Conservation (phyloP, 108 stramenopile species). For the Licmophora abbreviata region DNA sequence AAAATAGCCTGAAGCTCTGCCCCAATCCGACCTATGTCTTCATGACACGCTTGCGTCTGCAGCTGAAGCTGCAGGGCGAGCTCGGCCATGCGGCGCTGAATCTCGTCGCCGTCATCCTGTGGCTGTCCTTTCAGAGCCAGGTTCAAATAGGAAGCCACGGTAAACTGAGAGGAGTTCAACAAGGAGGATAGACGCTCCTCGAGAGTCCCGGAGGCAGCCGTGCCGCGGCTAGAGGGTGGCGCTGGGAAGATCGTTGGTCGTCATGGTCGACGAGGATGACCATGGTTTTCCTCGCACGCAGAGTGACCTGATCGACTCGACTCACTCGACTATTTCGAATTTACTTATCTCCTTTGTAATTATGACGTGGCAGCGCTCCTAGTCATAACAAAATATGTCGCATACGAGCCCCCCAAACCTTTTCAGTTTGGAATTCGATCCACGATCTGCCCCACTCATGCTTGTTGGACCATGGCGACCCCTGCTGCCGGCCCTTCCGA, state of each 20-base stretch:
- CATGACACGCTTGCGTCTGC: slow-evolving; percentile 72
- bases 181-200: slow-evolving; percentile 40
- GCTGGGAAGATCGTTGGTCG: no score
- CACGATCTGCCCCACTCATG: not conserved
- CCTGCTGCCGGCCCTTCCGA: not conserved
- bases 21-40: slow-evolving; percentile 79
- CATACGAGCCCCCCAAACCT: no score
- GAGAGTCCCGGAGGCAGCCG: slow-evolving; percentile 5
- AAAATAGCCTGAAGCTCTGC: slow-evolving; percentile 77
- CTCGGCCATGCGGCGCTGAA: slow-evolving; percentile 69
- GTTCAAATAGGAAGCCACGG: slow-evolving; percentile 66
- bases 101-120: slow-evolving; percentile 12
- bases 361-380: no score
- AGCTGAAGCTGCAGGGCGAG: slow-evolving; percentile 75
- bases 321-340: no score
- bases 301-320: no score
- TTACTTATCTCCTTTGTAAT: no score
- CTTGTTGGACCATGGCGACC: not conserved
- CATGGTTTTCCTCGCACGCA: no score
- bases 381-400: no score
- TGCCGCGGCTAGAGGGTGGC: no score
- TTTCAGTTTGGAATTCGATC: not conserved
- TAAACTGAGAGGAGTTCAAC: slow-evolving; percentile 49
- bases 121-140: slow-evolving; percentile 30
- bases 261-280: no score